Percentiles rank a stretch among this genome's conserved stretches.
phyloP scores from a whole-genome alignment of 805 yeast genomes.

The Sporopachydermia lactativora region DNA sequence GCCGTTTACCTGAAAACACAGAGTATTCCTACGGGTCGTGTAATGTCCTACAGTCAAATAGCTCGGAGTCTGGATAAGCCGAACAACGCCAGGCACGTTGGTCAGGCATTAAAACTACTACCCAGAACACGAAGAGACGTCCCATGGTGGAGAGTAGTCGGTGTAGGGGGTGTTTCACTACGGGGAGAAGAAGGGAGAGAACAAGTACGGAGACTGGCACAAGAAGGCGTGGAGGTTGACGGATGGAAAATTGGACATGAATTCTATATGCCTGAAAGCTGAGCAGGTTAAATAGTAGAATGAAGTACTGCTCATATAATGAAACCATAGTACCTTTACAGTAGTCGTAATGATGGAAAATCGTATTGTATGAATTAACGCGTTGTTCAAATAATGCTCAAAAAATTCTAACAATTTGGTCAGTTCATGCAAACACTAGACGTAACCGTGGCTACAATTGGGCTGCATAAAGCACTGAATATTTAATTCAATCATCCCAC shows the following conservation, averaged over 20 bases:
- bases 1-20: conserved; percentile 43
- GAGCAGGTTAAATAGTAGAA: too few relatives aligned
- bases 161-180: neutral
- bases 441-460: too few relatives aligned
- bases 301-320: too few relatives aligned
- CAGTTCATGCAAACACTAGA: too few relatives aligned
- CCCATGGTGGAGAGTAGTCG: conserved; percentile 75
- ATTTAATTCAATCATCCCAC: too few relatives aligned
- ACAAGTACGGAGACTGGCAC: neutral
- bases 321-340: too few relatives aligned
- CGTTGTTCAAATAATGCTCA: too few relatives aligned
- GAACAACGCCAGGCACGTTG: conserved; percentile 59
- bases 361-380: too few relatives aligned
- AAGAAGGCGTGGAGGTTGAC: neutral
- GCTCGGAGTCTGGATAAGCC: conserved; percentile 53
- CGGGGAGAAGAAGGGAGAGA: neutral
- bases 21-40: conserved; percentile 46
- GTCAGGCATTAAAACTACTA: conserved; percentile 48
- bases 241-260: neutral
- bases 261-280: too few relatives aligned
- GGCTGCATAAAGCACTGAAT: too few relatives aligned
- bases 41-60: conserved; percentile 62
- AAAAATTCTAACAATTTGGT: too few relatives aligned
- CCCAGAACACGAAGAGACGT: conserved; percentile 23
- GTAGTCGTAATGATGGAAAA: too few relatives aligned